These are phyloP conservation scores for Mycena venus DNA, from an alignment of 768 basidiomycete species.

Conservation along the genomic window DNA sequence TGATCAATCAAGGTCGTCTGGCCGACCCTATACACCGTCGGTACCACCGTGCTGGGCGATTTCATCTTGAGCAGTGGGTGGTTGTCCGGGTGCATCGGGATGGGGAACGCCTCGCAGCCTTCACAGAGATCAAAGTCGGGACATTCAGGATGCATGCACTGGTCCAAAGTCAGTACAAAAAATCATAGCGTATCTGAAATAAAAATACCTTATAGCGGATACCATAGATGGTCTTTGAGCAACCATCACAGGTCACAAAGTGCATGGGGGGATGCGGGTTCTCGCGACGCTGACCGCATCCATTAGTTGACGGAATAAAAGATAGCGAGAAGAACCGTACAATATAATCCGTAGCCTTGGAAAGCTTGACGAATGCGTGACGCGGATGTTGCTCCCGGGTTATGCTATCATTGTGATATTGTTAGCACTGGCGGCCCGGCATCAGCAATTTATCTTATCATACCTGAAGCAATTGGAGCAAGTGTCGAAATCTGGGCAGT, in stretches of 20 bases:
- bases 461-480: slow-evolving; percentile 79
- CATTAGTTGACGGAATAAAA: not conserved
- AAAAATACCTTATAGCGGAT: slow-evolving; percentile 77
- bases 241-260: slow-evolving; percentile 75
- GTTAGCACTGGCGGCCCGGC: slow-evolving; percentile 3
- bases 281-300: slow-evolving; percentile 40
- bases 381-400: slow-evolving; percentile 79
- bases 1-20: slow-evolving; percentile 40
- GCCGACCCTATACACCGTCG: slow-evolving; percentile 52
- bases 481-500: slow-evolving; percentile 89
- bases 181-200: not conserved
- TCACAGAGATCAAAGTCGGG: slow-evolving; percentile 87
- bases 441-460: slow-evolving; percentile 21
- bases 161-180: slow-evolving; percentile 6
- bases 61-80: slow-evolving; percentile 87
- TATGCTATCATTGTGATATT: slow-evolving; percentile 57
- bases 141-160: slow-evolving; percentile 88
- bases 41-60: slow-evolving; percentile 61
- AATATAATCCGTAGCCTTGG: slow-evolving; percentile 66
- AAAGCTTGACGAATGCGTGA: slow-evolving; percentile 80
- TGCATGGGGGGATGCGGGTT: slow-evolving; percentile 49
- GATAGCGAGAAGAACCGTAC: slow-evolving; percentile 52
- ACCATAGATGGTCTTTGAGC: slow-evolving; percentile 67
- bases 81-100: slow-evolving; percentile 76
- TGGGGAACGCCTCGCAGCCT: slow-evolving; percentile 84